phyloP scores from a whole-genome alignment of 108 stramenopile genomes.

The Pseudonitzschia multiseries region DNA sequence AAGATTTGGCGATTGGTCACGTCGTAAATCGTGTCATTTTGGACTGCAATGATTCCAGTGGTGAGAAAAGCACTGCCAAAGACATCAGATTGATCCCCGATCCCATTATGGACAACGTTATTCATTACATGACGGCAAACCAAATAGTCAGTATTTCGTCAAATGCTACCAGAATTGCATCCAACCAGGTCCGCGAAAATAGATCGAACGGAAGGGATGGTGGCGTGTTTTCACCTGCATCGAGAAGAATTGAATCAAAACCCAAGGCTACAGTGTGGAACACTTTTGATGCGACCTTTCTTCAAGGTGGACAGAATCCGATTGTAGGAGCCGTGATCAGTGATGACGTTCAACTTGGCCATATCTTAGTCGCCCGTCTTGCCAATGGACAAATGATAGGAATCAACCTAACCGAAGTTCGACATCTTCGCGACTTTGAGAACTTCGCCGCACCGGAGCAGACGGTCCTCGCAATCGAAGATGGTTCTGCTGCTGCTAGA shows the following conservation, averaged over 20 bases:
- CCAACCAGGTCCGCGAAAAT: constrained; percentile 32
- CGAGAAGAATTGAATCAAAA: constrained; percentile 12
- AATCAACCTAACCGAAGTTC: constrained; percentile 65
- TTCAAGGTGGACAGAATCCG: constrained; percentile 7
- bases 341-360: constrained; percentile 69
- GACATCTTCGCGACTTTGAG: constrained; percentile 56
- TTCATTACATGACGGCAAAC: constrained; percentile 57
- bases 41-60: constrained; percentile 19
- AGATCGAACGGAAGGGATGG: neutral
- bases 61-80: constrained; percentile 7
- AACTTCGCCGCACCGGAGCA: constrained; percentile 18
- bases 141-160: constrained; percentile 59
- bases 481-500: neutral
- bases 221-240: constrained; percentile 26
- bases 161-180: constrained; percentile 46
- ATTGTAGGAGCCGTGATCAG: constrained; percentile 63
- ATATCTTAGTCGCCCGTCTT: constrained; percentile 55
- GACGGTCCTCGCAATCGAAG: constrained; percentile 28
- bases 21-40: constrained; percentile 53
- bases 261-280: constrained; percentile 67
- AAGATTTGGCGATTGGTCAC: constrained; percentile 43
- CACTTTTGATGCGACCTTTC: constrained; percentile 37
- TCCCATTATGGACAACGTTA: constrained; percentile 62
- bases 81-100: constrained; percentile 49
- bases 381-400: constrained; percentile 49